These are phyloP conservation scores for Geotrichum australiense DNA, from an alignment of 1,139 yeast genomes.

Conservation along the genomic window DNA sequence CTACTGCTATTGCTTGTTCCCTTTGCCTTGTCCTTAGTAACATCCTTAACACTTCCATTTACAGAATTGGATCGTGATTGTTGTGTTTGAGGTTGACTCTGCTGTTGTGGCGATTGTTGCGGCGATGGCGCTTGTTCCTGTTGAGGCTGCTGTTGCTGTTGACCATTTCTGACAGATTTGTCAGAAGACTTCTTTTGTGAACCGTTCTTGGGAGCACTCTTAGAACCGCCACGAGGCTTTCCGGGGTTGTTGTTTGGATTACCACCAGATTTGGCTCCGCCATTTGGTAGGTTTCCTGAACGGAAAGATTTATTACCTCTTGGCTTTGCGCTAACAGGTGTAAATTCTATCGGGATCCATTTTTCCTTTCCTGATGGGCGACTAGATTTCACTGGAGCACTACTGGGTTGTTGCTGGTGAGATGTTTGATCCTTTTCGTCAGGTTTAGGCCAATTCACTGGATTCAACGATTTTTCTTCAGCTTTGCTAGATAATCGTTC, in stretches of 20 bases:
- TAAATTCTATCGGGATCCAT: slow-evolving; percentile 14
- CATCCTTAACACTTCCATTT: too few relatives aligned
- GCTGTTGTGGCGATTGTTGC: slow-evolving; percentile 16
- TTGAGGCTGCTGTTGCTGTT: too few relatives aligned
- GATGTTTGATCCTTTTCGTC: slow-evolving; percentile 13
- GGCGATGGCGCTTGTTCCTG: slow-evolving; percentile 6
- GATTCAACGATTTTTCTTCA: slow-evolving; percentile 16
- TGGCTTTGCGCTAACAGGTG: slow-evolving; percentile 12
- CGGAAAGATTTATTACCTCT: slow-evolving; percentile 13
- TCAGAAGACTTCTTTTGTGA: slow-evolving; percentile 28
- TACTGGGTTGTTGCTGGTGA: not conserved
- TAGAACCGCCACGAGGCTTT: slow-evolving; percentile 15
- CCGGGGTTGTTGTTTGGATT: slow-evolving; percentile 8
- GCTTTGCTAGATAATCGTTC: slow-evolving; percentile 7
- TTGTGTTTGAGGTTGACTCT: slow-evolving; percentile 7
- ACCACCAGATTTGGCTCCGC: not conserved
- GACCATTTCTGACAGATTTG: not conserved
- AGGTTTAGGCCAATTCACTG: slow-evolving; percentile 19
- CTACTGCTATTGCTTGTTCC: slow-evolving; percentile 4
- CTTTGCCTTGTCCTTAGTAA: too few relatives aligned
- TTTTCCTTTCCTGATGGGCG: slow-evolving; percentile 12
- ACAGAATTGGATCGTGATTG: too few relatives aligned
- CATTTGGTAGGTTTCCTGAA: slow-evolving; percentile 6
- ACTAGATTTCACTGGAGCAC: not conserved
- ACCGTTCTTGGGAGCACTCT: slow-evolving; percentile 54